These are phyloP conservation scores for Potentilla sterilis DNA, from an alignment of 306 rosid species.

Conservation along the genomic window DNA sequence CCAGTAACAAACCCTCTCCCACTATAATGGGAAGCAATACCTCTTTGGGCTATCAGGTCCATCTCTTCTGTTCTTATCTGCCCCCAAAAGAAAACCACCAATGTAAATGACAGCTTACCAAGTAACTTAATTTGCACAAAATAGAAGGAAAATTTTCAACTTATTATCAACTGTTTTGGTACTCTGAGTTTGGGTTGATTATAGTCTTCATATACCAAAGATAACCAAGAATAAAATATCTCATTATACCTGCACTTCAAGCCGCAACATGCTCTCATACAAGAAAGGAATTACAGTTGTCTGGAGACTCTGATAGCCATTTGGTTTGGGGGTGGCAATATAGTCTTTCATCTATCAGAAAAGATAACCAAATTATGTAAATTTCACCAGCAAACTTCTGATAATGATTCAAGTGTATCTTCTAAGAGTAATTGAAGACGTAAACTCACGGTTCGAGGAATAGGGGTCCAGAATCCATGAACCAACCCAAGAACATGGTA, in stretches of 20 bases:
- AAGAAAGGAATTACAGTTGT: constrained; percentile 93
- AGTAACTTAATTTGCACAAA: not conserved
- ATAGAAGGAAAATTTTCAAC: not conserved
- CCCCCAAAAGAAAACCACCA: constrained; percentile 23
- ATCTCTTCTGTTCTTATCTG: constrained; percentile 98
- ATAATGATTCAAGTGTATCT: not conserved
- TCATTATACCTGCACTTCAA: constrained; percentile 87
- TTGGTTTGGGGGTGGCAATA: constrained; percentile 96
- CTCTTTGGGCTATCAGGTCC: constrained; percentile 98
- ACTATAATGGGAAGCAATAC: constrained; percentile 96
- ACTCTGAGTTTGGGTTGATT: constrained; percentile 91
- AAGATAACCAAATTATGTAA: constrained; percentile 13
- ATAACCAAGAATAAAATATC: constrained; percentile 16
- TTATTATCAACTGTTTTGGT: constrained; percentile 17
- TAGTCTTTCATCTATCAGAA: constrained; percentile 80
- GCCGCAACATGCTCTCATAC: constrained; percentile 89
- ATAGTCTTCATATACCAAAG: constrained; percentile 74
- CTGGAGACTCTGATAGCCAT: constrained; percentile 98
- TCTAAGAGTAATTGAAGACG: constrained; percentile 29
- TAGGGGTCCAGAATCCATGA: constrained; percentile 96
- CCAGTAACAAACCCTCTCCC: constrained; percentile 70
- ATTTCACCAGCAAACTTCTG: not conserved
- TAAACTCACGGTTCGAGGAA: constrained; percentile 91
- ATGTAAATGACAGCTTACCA: constrained; percentile 3
- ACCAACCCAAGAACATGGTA: constrained; percentile 93